Base-by-base conservation (phyloP, 257 asterid species). In the Nicotiana paniculata region DNA sequence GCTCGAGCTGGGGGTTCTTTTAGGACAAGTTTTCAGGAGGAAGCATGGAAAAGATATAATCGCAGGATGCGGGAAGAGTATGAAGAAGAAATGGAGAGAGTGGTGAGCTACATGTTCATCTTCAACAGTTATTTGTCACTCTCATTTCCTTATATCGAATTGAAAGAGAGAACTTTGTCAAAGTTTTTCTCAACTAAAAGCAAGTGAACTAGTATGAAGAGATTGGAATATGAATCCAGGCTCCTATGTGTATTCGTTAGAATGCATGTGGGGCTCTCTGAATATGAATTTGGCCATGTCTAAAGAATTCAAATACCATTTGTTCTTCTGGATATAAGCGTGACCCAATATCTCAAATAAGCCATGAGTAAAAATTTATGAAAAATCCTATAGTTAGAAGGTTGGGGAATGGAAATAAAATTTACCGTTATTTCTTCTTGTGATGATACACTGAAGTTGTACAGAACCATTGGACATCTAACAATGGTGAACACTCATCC, bases 21-120 rank as follows among this genome's bases (percentile, higher is more conserved):
- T 84, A 86, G 97, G 80, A 80, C 89, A 69, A 85, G 82, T 84
- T 93, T 85, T 86, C 91, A 86, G 82, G 98, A 92, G 90, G 97
- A 90, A 81, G 97, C 99, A 5, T 90, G 95, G 92, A 96, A 83
- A 88, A 94, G 92, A 89, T 91, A 94, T 87, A 90, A 89, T 70
- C 92, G 92, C 1, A 92, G 97, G 82, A 87, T 92, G 97, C 97
- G 87, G 88, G 99, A 96, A 87, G 97, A 94, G 90, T 88, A 91
- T 57, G 99, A 94, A 92, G 99, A 96, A 88, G 99, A 94, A 91
- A 89, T 91, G 96, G 99, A 94, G 89, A 91, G 98, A 94, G 93
- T 96, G 94, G 99, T 96, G 81, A 83, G 97, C 70, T 83, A 82
- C 39, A 33, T 76, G 33, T 87, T 43, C 55, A 5, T 77, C 59